Conservation (phyloP, 2,329 filamentous ascomycete genomes). For the Acrodontium crateriforme region DNA sequence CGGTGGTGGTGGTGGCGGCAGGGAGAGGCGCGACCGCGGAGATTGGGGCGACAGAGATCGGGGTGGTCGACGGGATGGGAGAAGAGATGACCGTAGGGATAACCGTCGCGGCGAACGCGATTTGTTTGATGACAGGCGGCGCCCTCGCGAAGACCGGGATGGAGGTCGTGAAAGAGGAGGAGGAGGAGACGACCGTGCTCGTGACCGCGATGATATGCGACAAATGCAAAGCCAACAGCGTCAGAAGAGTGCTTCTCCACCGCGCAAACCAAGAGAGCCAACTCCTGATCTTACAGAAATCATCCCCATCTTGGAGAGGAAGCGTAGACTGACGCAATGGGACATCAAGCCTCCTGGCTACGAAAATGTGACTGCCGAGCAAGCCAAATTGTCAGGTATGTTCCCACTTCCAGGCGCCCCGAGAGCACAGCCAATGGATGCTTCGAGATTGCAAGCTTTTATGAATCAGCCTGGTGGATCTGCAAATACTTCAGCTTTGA, state of each 20-base stretch:
- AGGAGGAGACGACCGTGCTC: constrained; percentile 17
- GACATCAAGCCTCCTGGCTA: constrained; percentile 98
- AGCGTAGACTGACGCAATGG: constrained; percentile 93
- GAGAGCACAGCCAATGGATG: constrained; percentile 89
- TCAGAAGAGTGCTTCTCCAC: constrained; percentile 60
- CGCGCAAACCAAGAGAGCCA: constrained; percentile 81
- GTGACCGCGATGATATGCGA: constrained; percentile 22
- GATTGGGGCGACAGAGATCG: constrained; percentile 50
- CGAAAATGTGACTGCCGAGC: constrained; percentile 94
- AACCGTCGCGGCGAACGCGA: constrained; percentile 36
- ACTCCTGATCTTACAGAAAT: constrained; percentile 88
- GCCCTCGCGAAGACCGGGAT: constrained; percentile 20
- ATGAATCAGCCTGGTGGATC: constrained; percentile 74
- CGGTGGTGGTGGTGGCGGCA: not conserved
- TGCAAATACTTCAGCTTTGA: constrained; percentile 63
- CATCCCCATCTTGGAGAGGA: constrained; percentile 68
- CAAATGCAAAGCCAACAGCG: constrained; percentile 28
- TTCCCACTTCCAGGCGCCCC: constrained; percentile 94
- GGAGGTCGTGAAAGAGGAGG: constrained; percentile 21
- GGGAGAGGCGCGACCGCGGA: not conserved
- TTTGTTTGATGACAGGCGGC: constrained; percentile 15
- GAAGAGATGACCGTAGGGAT: constrained; percentile 34
- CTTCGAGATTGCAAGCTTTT: constrained; percentile 83
- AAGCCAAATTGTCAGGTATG: constrained; percentile 97
- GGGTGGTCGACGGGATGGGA: constrained; percentile 62